Evolutionary conservation across 148 eudicot species (phyloP), one percentile per base, ranked within the genome.

Genomic region (Mesembryanthemum crystallinum): DNA sequence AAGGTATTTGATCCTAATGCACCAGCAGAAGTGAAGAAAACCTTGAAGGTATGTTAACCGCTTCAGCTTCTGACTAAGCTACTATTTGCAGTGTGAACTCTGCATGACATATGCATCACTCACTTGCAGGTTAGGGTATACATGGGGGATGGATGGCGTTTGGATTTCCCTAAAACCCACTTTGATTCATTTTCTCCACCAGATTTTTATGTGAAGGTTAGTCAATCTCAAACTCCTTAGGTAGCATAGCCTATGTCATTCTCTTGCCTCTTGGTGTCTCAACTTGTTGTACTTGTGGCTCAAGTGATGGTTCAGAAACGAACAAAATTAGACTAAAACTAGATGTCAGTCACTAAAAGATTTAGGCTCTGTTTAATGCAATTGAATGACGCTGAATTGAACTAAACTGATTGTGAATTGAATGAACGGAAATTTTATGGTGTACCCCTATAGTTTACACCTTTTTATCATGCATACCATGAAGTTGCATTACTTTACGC

Each of bases 71-170:
- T 57, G 30, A 54, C 61, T 49, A n/a, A 24, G 68, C 45, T 14
- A 66, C 67, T 57, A n/a, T 52, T 43, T 71, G 27, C 68, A 47
- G 55, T 27, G 39, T 72, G 66, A 52, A 12, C 28, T 42, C 5
- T 24, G 24, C 21, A 7, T 32, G 73, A 65, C 27, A 30, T 65
- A 54, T 27, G 27, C 67, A 23, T 66, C 7, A 30, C 37, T 66
- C 7, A 30, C 37, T 73, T 71, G 75, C 84, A 91, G 96, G 91
- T 90, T 33, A 79, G 79, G 32, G 88, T 90, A 30, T 92, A 88
- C 81, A 79, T 90, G 92, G 95, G 97, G 30, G 87, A 90, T 60
- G 97, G 97, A 43, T 92, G 97, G 97, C 88, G 89, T 64, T 24
- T 81, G 68, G 95, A 92, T 89, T 92, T 88, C 73, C 86, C 85